Percentiles rank a stretch among this genome's conserved stretches.
Evolutionary conservation across 345 rosid species (phyloP).

Genomic region (Fremontodendron californicum): DNA sequence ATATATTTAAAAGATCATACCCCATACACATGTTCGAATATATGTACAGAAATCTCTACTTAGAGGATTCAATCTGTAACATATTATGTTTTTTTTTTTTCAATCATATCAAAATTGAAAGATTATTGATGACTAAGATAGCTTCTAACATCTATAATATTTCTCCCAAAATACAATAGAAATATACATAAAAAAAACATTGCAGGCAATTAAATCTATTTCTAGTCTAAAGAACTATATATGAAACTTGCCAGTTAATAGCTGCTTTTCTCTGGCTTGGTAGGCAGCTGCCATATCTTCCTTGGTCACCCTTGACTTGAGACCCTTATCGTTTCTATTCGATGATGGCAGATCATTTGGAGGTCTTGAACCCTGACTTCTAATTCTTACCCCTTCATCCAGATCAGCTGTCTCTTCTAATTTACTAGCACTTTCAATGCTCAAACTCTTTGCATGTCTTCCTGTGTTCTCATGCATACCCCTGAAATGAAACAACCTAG

Average conservation of each 20-base stretch:
- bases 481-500: conserved; percentile 58
- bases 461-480: conserved; percentile 40
- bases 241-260: conserved; percentile 26
- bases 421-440: conserved; percentile 34
- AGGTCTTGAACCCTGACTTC: conserved; percentile 28
- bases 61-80: background rate
- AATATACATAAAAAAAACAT: background rate
- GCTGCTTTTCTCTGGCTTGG: conserved; percentile 37
- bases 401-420: conserved; percentile 23
- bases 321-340: background rate
- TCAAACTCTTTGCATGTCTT: conserved; percentile 46
- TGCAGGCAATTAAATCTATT: background rate
- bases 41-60: too few species aligned
- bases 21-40: too few species aligned
- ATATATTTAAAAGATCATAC: too few species aligned
- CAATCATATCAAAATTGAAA: background rate
- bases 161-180: background rate
- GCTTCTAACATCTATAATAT: background rate
- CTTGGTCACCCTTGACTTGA: conserved; percentile 18
- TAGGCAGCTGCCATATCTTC: conserved; percentile 18
- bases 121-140: background rate
- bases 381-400: conserved; percentile 22
- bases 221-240: background rate
- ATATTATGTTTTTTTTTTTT: background rate
- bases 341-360: background rate